Conservation (phyloP, 1,284 basidiomycete genomes). For the Caloboletus firmus region DNA sequence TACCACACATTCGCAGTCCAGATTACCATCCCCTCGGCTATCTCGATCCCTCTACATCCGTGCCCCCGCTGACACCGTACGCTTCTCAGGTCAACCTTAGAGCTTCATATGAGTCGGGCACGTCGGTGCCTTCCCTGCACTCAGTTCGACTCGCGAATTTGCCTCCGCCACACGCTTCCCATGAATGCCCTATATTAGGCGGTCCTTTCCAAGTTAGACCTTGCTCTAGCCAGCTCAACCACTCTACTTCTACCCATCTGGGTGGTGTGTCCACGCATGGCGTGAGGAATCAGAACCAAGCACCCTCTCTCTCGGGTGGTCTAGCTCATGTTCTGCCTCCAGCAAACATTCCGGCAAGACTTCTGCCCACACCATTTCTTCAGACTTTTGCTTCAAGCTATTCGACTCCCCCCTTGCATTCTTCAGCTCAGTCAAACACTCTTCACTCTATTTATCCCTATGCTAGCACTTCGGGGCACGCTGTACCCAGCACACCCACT, state of each 20-base stretch:
- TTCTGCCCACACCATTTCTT: constrained; percentile 11
- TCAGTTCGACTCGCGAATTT: constrained; percentile 16
- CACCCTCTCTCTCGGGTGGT: constrained; percentile 42
- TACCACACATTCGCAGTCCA: constrained; percentile 16
- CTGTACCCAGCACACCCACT: constrained; percentile 6
- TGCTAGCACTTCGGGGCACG: constrained; percentile 11
- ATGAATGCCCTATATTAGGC: constrained; percentile 16
- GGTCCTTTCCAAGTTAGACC: constrained; percentile 59
- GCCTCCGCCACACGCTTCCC: constrained; percentile 1
- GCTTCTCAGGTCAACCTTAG: constrained; percentile 7
- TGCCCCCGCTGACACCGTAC: constrained; percentile 18
- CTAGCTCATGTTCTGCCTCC: constrained; percentile 2
- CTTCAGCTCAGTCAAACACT: constrained; percentile 19
- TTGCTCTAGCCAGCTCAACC: constrained; percentile 55
- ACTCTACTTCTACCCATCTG: constrained; percentile 32
- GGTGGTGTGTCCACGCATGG: constrained; percentile 19
- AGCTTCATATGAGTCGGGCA: constrained; percentile 12
- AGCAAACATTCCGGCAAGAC: constrained; percentile 13
- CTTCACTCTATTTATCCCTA: constrained; percentile 20
- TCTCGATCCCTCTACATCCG: constrained; percentile 21
- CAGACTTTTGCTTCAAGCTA: constrained; percentile 19
- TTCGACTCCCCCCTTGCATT: constrained; percentile 13
- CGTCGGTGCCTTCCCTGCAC: constrained; percentile 4
- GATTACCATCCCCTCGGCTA: constrained; percentile 3
- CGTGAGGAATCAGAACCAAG: constrained; percentile 45